Conservation (phyloP, 257 asterid species). For the Thymus quinquecostatus region DNA sequence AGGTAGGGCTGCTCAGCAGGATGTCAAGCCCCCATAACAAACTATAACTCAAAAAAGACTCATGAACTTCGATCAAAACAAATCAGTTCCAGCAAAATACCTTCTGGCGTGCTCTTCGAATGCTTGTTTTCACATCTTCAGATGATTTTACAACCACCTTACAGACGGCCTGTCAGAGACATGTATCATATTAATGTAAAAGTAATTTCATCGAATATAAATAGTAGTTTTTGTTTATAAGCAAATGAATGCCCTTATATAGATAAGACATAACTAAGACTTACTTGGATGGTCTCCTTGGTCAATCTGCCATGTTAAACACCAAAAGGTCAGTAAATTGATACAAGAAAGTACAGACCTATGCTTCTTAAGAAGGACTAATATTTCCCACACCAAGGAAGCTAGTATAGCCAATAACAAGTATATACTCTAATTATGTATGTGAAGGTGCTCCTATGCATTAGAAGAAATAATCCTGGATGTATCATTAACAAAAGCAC, state of each 20-base stretch:
- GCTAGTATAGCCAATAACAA: not conserved
- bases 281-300: constrained; percentile 92
- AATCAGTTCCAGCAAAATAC: constrained; percentile 37
- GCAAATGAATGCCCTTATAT: constrained; percentile 21
- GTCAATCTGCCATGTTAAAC: constrained; percentile 70
- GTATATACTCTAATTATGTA: not conserved
- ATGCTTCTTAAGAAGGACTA: constrained; percentile 9
- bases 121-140: constrained; percentile 91
- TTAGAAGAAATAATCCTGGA: not conserved
- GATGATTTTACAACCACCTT: constrained; percentile 89
- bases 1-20: not conserved
- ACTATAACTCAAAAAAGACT: not conserved
- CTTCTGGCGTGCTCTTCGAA: constrained; percentile 97
- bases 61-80: not conserved
- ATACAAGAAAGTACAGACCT: constrained; percentile 8
- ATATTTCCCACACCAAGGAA: constrained; percentile 8
- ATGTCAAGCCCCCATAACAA: not conserved
- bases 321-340: constrained; percentile 35
- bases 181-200: not conserved
- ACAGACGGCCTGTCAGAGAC: constrained; percentile 74
- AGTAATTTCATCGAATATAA: constrained; percentile 18
- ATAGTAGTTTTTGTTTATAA: constrained; percentile 22
- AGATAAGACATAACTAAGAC: constrained; percentile 30
- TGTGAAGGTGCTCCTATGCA: not conserved
- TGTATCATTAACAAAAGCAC: not conserved